Conservation (phyloP, 2,329 filamentous ascomycete species). For the Hirsutella rhossiliensis region DNA sequence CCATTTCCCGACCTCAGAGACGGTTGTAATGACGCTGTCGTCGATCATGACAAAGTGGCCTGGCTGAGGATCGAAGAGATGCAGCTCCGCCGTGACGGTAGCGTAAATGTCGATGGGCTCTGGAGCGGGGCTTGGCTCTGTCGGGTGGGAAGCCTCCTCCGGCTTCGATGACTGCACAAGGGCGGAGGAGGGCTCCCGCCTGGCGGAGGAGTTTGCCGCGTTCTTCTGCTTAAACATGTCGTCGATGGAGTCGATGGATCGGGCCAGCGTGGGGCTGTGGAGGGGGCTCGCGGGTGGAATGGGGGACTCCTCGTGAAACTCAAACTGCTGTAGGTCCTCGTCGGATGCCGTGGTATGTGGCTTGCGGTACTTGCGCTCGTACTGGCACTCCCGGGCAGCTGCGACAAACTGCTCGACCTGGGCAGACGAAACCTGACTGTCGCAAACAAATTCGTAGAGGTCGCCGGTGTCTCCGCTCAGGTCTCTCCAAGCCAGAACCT, state of each 20-base stretch:
- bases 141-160: conserved; percentile 12
- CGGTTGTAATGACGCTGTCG: conserved; percentile 58
- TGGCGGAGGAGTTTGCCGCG: conserved; percentile 33
- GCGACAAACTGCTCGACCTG: conserved; percentile 73
- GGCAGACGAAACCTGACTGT: conserved; percentile 53
- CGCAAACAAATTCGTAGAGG: conserved; percentile 97
- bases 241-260: conserved; percentile 45
- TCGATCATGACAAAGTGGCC: conserved; percentile 80
- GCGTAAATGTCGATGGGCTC: conserved; percentile 60
- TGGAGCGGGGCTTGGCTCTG: conserved; percentile 32
- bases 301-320: conserved; percentile 55
- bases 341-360: conserved; percentile 70
- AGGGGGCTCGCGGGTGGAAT: conserved; percentile 53
- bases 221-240: conserved; percentile 39
- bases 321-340: conserved; percentile 69
- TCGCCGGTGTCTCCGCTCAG: conserved; percentile 87
- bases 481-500: conserved; percentile 88
- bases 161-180: conserved; percentile 20
- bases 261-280: conserved; percentile 42
- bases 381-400: conserved; percentile 85
- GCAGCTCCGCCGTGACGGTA: conserved; percentile 70
- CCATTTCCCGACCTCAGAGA: conserved; percentile 83
- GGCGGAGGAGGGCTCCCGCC: conserved; percentile 25
- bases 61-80: conserved; percentile 83
- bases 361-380: conserved; percentile 87